Evolutionary conservation across 805 yeast genomes (phyloP), one percentile per base, ranked within the genome.

Genomic region (Yamadazyma philogaea): DNA sequence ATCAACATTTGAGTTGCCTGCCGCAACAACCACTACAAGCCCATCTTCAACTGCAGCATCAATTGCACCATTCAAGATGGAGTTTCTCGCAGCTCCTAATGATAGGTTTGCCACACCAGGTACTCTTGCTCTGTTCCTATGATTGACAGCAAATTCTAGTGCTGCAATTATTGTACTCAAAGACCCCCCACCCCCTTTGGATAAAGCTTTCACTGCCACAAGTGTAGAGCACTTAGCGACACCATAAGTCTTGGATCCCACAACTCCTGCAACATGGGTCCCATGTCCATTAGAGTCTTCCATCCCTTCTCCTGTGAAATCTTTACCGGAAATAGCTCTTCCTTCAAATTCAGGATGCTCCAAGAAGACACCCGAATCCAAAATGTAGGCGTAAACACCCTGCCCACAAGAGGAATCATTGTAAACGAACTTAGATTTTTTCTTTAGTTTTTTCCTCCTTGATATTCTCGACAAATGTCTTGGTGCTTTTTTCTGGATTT

Each of bases 281-380:
- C 83, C 84, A 53, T 78, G 83, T 3, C 80, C 81, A 54, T 75
- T 66, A n/a, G 42, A 38, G 44, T 66, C 72, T 6, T 86, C 87
- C 1, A 69, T 55, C 1, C 79, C 78, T 49, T 78, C 83, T 1
- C 66, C 68, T 0, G 87, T 81, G 44, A 81, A 77, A 53, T 83
- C 86, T 6, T 68, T 72, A 0, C 90, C 90, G 44, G 62, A 57
- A 6, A 49, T 52, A 6, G 82, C 87, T 41, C 91, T 64, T 0
- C 81, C 82, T 49, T 75, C 81, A 56, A 86, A 74, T 30, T 82
- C 84, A 3, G 79, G 79, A 57, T 82, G 84, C 2, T 68, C 72
- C 8, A 69, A 65, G 48, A 62, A 64, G 10, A 86, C 78, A 2
- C 99, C 98, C 1, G 96, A 84, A 61, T 90, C 98, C 38, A 89